A percentile compares a stretch with the other conserved stretches of the same genome.
phyloP scores from a whole-genome alignment of 2,329 filamentous ascomycete species.

The Aspergillus fischeri region DNA sequence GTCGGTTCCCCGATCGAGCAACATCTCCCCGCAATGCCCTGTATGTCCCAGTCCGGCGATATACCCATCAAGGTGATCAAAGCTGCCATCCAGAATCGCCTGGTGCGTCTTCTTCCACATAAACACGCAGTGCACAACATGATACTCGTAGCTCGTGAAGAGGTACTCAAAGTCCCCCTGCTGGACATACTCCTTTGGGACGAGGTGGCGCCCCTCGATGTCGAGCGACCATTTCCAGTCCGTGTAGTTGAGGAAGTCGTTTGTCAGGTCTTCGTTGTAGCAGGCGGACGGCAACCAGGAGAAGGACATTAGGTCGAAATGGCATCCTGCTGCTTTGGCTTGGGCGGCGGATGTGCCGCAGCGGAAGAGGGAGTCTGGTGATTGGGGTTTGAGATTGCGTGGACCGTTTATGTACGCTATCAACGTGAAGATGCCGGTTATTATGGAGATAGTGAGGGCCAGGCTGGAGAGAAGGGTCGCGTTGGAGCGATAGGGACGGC shows the following conservation, averaged over 20 bases:
- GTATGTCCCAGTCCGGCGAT: constrained; percentile 3
- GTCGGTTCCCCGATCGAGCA: not conserved
- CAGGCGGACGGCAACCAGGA: constrained; percentile 22
- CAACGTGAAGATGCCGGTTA: not conserved
- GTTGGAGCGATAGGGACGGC: not conserved
- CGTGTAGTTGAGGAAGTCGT: constrained; percentile 10
- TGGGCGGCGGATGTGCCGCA: constrained; percentile 9
- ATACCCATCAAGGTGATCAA: constrained; percentile 4
- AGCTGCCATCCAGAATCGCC: constrained; percentile 2
- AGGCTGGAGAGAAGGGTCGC: not conserved
- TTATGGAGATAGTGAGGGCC: not conserved
- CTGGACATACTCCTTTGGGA: not conserved
- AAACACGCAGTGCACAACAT: constrained; percentile 12
- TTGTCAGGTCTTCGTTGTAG: constrained; percentile 19
- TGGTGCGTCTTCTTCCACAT: constrained; percentile 13
- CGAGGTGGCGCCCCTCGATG: not conserved
- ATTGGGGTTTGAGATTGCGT: not conserved
- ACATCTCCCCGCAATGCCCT: constrained; percentile 49
- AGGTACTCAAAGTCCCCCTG: constrained; percentile 2
- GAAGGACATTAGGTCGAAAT: constrained; percentile 24
- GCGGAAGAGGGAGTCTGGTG: not conserved
- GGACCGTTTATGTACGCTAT: not conserved
- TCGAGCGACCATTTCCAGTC: constrained; percentile 12
- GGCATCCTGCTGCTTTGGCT: constrained; percentile 17
- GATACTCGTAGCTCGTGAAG: constrained; percentile 7